phyloP scores from a whole-genome alignment of 345 rosid species.

The Psidium guajava region DNA sequence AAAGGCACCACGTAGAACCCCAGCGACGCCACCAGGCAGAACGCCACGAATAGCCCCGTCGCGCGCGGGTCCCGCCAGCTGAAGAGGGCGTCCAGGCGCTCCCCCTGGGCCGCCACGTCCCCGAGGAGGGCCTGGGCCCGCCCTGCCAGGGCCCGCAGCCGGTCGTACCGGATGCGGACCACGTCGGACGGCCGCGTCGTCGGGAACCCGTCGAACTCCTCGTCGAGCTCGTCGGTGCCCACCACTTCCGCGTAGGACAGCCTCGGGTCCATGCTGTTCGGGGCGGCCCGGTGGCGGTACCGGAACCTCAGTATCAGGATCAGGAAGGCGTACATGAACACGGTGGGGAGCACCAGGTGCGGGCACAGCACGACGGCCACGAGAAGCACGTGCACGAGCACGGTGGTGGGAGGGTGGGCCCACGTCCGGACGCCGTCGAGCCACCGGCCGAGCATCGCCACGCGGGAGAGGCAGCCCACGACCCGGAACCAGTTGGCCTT shows the following conservation, averaged over 20 bases:
- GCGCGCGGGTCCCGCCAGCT: constrained; percentile 92
- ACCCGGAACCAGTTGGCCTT: constrained; percentile 89
- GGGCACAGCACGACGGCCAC: constrained; percentile 64
- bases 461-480: constrained; percentile 55
- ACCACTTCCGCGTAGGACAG: constrained; percentile 57
- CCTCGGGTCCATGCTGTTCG: constrained; percentile 46
- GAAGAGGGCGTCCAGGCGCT: constrained; percentile 62
- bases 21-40: constrained; percentile 57
- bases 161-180: constrained; percentile 60
- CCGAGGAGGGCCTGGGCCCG: constrained; percentile 72
- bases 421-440: constrained; percentile 60
- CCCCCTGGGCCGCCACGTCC: constrained; percentile 84
- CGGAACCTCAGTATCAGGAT: constrained; percentile 45
- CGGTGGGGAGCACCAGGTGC: constrained; percentile 67
- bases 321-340: constrained; percentile 79
- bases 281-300: constrained; percentile 31
- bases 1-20: constrained; percentile 66
- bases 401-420: constrained; percentile 60
- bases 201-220: constrained; percentile 78
- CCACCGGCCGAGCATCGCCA: constrained; percentile 58
- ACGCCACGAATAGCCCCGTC: constrained; percentile 59
- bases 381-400: constrained; percentile 55
- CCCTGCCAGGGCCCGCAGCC: constrained; percentile 75
- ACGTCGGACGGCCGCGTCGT: constrained; percentile 41
- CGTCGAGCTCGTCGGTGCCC: constrained; percentile 69